phyloP scores from a whole-genome alignment of 495 filamentous ascomycete genomes.

The Penicillium riverlandense region DNA sequence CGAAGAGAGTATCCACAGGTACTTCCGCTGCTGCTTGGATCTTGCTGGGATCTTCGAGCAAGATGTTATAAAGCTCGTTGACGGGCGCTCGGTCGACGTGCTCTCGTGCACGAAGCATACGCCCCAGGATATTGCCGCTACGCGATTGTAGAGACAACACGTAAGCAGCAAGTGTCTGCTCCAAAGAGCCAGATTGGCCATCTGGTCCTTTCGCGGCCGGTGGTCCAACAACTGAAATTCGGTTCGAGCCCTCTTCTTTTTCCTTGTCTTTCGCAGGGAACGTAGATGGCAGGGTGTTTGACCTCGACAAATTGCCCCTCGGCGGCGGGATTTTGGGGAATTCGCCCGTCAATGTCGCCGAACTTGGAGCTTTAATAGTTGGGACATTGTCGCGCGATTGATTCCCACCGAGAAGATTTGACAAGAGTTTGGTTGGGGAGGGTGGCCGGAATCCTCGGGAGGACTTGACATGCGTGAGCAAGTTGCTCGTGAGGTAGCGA shows the following conservation, averaged over 20 bases:
- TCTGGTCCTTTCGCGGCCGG: slow-evolving; percentile 22
- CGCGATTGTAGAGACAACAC: slow-evolving; percentile 71
- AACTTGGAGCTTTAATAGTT: slow-evolving; percentile 28
- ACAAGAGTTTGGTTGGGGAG: slow-evolving; percentile 87
- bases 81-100: slow-evolving; percentile 69
- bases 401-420: slow-evolving; percentile 64
- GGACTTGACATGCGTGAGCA: slow-evolving; percentile 50
- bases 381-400: slow-evolving; percentile 23
- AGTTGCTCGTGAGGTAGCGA: slow-evolving; percentile 56
- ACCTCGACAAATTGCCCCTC: slow-evolving; percentile 25
- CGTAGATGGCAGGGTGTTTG: slow-evolving; percentile 33
- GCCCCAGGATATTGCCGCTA: slow-evolving; percentile 79
- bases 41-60: slow-evolving; percentile 73
- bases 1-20: slow-evolving; percentile 82
- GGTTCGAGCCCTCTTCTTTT: slow-evolving; percentile 19
- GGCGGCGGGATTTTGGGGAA: slow-evolving; percentile 33
- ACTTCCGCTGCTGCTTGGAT: slow-evolving; percentile 67
- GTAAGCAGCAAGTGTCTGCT: slow-evolving; percentile 82
- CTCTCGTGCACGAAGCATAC: slow-evolving; percentile 60
- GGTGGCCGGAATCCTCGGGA: slow-evolving; percentile 56
- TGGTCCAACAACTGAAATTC: slow-evolving; percentile 28
- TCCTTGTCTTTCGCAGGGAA: slow-evolving; percentile 26
- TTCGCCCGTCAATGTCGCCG: slow-evolving; percentile 29
- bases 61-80: slow-evolving; percentile 85
- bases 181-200: slow-evolving; percentile 56